Evolutionary conservation across 257 asterid genomes (phyloP).

Genomic region (Gynochthodes officinalis): DNA sequence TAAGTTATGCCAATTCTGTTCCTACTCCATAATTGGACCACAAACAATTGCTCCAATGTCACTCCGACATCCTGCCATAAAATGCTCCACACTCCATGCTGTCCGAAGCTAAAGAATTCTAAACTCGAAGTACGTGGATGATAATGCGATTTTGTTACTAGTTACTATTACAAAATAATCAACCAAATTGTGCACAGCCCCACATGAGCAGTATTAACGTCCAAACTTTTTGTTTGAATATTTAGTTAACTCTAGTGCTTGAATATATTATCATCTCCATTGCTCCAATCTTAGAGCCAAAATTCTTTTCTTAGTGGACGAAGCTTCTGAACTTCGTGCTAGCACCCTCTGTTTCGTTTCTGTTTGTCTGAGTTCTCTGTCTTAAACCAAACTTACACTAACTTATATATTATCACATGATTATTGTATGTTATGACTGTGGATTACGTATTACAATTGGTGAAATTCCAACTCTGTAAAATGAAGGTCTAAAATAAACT

Average conservation of each 20-base stretch:
- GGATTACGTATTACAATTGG: too few species aligned
- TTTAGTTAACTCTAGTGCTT: too few species aligned
- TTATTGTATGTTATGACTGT: too few species aligned
- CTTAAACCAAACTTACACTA: too few species aligned
- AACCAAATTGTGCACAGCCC: not conserved
- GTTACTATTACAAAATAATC: not conserved
- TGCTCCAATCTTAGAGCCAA: conserved; percentile 51
- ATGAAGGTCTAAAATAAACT: too few species aligned
- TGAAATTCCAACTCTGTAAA: too few species aligned
- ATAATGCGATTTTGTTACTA: too few species aligned
- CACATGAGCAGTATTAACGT: conserved; percentile 9
- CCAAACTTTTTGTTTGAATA: conserved; percentile 12
- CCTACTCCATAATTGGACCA: conserved; percentile 21
- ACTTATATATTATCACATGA: too few species aligned
- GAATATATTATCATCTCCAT: not conserved
- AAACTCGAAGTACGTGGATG: not conserved
- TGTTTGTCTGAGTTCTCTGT: too few species aligned
- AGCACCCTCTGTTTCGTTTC: too few species aligned
- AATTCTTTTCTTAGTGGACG: conserved; percentile 46
- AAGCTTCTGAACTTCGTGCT: conserved; percentile 56
- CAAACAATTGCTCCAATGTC: conserved; percentile 17
- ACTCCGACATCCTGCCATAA: conserved; percentile 47
- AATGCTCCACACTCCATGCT: conserved; percentile 61
- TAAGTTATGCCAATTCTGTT: too few species aligned
- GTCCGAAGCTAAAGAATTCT: too few species aligned